Evolutionary conservation across 2,329 filamentous ascomycete species (phyloP).

Genomic region (Alternaria brassicicola): DNA sequence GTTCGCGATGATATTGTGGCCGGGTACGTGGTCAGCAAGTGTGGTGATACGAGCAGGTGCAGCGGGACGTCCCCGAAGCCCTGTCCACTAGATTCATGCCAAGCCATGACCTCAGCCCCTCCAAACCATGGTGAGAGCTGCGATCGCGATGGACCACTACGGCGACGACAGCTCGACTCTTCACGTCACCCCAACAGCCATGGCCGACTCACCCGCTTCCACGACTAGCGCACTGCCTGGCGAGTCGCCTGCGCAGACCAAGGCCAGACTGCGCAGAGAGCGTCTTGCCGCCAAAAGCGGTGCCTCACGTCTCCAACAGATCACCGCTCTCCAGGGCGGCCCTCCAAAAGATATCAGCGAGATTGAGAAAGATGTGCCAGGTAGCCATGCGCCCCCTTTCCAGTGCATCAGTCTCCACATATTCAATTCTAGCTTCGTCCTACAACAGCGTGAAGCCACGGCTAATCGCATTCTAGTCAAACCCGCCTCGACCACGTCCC

Average conservation of each 20-base stretch:
- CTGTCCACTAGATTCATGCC: conserved; percentile 2
- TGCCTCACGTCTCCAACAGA: conserved; percentile 72
- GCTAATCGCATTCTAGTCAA: conserved; percentile 35
- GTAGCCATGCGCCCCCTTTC: conserved; percentile 26
- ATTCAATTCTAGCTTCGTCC: neutral
- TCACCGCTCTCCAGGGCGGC: conserved; percentile 71
- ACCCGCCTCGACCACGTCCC: conserved; percentile 28
- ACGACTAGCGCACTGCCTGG: conserved; percentile 22
- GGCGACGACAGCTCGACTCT: neutral
- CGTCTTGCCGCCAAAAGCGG: conserved; percentile 79
- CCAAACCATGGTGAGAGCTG: neutral
- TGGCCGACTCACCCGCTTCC: conserved; percentile 35
- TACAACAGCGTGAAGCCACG: conserved; percentile 5
- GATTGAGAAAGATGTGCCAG: conserved; percentile 43
- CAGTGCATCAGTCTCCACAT: conserved; percentile 11
- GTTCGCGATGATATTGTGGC: neutral
- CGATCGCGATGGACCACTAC: neutral
- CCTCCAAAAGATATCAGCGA: conserved; percentile 43
- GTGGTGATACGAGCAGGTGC: no score
- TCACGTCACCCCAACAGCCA: conserved; percentile 13
- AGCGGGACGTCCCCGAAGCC: neutral
- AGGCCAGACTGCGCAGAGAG: conserved; percentile 78
- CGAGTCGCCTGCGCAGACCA: conserved; percentile 55
- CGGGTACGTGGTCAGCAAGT: neutral
- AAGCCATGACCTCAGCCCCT: conserved; percentile 25